A percentile compares a stretch with the other conserved stretches of the same genome.
phyloP scores from a whole-genome alignment of 202 grass and related monocot species.

The Setaria viridis region DNA sequence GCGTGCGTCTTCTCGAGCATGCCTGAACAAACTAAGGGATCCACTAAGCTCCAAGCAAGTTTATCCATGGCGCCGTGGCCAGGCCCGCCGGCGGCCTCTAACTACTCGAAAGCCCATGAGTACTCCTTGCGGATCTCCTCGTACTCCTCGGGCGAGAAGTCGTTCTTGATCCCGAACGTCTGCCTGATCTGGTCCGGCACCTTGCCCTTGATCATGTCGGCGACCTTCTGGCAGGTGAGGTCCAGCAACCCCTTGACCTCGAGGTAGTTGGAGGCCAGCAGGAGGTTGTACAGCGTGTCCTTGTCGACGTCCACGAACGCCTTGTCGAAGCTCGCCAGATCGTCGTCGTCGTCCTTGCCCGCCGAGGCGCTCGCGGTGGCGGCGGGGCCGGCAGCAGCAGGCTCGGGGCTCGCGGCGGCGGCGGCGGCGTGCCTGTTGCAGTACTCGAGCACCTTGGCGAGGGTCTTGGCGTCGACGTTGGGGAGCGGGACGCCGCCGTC shows the following conservation, averaged over 20 bases:
- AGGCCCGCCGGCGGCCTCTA: no score
- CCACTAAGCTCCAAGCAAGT: no score
- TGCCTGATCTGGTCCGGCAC: not conserved
- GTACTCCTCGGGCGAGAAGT: conserved; percentile 20
- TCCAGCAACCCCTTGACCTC: conserved; percentile 5
- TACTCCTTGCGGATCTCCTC: not conserved
- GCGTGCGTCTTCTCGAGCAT: no score
- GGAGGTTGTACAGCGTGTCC: not conserved
- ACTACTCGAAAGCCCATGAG: not conserved
- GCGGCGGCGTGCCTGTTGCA: not conserved
- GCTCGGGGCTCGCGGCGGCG: no score
- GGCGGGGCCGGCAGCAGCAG: not conserved
- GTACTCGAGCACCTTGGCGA: not conserved
- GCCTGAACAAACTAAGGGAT: no score
- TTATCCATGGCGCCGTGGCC: no score
- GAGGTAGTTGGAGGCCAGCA: not conserved
- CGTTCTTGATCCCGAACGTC: not conserved
- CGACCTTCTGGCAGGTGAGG: not conserved
- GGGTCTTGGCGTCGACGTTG: not conserved
- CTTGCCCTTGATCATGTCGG: not conserved
- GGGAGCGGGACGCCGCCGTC: not conserved
- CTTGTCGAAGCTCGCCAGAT: not conserved
- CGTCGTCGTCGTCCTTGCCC: not conserved
- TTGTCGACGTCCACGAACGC: not conserved
- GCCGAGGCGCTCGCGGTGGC: not conserved